A percentile compares a stretch with the other conserved stretches of the same genome.
Evolutionary conservation across 2,329 filamentous ascomycete species (phyloP).

Genomic region (Ascosphaera aggregata): DNA sequence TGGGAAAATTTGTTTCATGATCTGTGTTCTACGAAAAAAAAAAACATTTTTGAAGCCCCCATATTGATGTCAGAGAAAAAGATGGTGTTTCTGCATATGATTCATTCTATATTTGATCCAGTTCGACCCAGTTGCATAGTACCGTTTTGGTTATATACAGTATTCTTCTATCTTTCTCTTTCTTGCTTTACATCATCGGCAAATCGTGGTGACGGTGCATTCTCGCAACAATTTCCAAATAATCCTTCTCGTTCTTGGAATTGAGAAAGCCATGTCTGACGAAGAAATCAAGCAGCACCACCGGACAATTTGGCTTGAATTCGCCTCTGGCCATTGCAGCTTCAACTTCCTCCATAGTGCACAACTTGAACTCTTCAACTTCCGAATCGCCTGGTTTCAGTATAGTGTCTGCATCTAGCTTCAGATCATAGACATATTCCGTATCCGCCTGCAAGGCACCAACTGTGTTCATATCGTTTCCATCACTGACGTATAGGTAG

Average conservation of each 20-base stretch:
- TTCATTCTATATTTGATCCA: neutral
- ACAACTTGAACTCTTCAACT: constrained; percentile 63
- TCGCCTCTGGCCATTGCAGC: constrained; percentile 43
- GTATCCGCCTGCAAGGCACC: constrained; percentile 73
- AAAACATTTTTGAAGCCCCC: constrained; percentile 9
- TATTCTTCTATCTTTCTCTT: neutral
- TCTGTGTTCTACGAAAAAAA: neutral
- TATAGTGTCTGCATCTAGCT: constrained; percentile 42
- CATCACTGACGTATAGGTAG: constrained; percentile 41
- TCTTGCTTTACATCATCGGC: constrained; percentile 25
- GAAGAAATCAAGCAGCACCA: constrained; percentile 76
- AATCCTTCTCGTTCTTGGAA: constrained; percentile 52
- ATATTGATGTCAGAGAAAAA: constrained; percentile 3
- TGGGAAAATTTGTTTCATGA: constrained; percentile 2
- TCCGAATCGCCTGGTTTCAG: constrained; percentile 70
- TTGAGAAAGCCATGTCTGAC: constrained; percentile 64
- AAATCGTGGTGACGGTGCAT: constrained; percentile 65
- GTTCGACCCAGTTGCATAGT: neutral
- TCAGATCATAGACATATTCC: constrained; percentile 78
- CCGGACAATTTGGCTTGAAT: constrained; percentile 84
- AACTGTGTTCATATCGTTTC: constrained; percentile 53
- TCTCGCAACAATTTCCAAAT: constrained; percentile 48
- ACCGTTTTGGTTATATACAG: neutral
- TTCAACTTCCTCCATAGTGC: constrained; percentile 53
- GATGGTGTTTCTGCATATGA: neutral